Conservation (phyloP, 768 basidiomycete species). For the Termitomyces sp. region DNA sequence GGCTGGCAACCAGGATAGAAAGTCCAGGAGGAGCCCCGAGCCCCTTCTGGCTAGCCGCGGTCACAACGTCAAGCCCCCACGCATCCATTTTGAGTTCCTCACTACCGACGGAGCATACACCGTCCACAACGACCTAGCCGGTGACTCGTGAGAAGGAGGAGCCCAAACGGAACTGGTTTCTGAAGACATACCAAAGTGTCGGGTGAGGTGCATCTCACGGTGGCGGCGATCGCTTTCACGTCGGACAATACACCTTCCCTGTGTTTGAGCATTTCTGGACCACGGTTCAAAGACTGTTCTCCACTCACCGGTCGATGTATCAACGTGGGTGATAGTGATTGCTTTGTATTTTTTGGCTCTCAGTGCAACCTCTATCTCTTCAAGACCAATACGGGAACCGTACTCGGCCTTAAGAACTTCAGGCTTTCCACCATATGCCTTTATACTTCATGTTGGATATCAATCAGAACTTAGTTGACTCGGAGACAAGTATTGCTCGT, state of each 20-base stretch:
- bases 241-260: conserved; percentile 68
- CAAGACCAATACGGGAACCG: conserved; percentile 53
- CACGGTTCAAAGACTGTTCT: neutral
- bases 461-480: neutral
- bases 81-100: conserved; percentile 87
- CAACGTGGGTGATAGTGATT: conserved; percentile 86
- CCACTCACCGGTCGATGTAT: conserved; percentile 67
- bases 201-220: conserved; percentile 69
- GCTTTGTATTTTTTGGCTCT: conserved; percentile 70
- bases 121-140: conserved; percentile 66
- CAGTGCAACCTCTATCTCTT: conserved; percentile 58
- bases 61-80: conserved; percentile 82
- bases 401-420: conserved; percentile 66
- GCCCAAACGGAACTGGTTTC: neutral
- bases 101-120: conserved; percentile 88
- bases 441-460: neutral
- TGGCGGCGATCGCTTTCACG: conserved; percentile 60
- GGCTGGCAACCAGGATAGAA: conserved; percentile 71
- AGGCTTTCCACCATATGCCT: conserved; percentile 75
- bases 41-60: conserved; percentile 82
- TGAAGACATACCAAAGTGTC: conserved; percentile 56
- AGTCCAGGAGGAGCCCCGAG: conserved; percentile 85
- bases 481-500: conserved; percentile 44
- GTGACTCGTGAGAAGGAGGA: conserved; percentile 2
- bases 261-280: neutral